Conservation (phyloP, 2,329 filamentous ascomycete species). For the Venturia pyrina region DNA sequence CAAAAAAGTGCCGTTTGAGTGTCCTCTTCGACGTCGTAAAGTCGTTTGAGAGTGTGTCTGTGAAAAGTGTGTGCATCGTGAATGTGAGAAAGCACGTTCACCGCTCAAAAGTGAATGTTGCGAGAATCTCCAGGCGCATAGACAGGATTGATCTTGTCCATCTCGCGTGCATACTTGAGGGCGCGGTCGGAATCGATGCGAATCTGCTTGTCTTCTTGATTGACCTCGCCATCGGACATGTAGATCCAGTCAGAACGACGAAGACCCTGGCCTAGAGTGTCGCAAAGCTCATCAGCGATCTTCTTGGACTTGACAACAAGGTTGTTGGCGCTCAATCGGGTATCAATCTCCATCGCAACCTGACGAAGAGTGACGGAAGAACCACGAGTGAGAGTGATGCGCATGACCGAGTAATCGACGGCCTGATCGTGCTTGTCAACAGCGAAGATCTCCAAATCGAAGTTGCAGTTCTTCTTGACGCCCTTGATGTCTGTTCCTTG, state of each 20-base stretch:
- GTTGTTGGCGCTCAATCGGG: not conserved
- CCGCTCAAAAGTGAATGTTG: not conserved
- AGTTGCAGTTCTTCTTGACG: constrained; percentile 62
- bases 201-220: constrained; percentile 5
- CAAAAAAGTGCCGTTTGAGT: not conserved
- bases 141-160: constrained; percentile 1
- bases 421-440: constrained; percentile 77
- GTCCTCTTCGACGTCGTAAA: not conserved
- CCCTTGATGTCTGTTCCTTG: not conserved
- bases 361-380: constrained; percentile 8
- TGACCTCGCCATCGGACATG: constrained; percentile 5
- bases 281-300: not conserved
- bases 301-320: constrained; percentile 3
- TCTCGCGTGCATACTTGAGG: not conserved
- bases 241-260: constrained; percentile 6
- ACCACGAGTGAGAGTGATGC: constrained; percentile 84
- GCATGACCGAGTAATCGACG: constrained; percentile 66
- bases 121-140: not conserved
- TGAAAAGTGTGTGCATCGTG: not conserved
- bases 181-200: not conserved
- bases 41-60: not conserved
- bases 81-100: not conserved
- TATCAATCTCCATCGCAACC: constrained; percentile 2
- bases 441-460: constrained; percentile 79
- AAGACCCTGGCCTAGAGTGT: not conserved